A percentile compares a stretch with the other conserved stretches of the same genome.
phyloP scores from a whole-genome alignment of 495 filamentous ascomycete species.

The Parmelia sp. region DNA sequence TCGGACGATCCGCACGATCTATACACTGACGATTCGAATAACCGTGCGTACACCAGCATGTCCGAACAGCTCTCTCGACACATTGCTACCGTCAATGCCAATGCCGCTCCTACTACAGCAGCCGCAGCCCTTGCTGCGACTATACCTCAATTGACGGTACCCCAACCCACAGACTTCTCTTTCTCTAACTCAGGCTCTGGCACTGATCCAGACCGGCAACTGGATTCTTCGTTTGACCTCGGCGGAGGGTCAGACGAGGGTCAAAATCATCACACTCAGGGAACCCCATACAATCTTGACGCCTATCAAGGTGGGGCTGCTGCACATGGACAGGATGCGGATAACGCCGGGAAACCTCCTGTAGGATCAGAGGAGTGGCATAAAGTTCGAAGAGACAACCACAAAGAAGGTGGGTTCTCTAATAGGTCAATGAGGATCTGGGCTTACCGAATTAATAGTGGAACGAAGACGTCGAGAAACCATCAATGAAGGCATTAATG shows the following conservation, averaged over 20 bases:
- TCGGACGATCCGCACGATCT: neutral
- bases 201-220: slow-evolving; percentile 34
- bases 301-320: slow-evolving; percentile 34
- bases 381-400: slow-evolving; percentile 93
- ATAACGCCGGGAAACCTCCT: slow-evolving; percentile 59
- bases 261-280: slow-evolving; percentile 31
- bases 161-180: slow-evolving; percentile 62
- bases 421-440: slow-evolving; percentile 1
- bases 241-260: slow-evolving; percentile 28
- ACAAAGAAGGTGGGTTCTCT: slow-evolving; percentile 81
- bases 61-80: slow-evolving; percentile 23
- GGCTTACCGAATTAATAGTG: slow-evolving; percentile 46
- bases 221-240: slow-evolving; percentile 37
- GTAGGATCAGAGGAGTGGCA: slow-evolving; percentile 98
- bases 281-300: slow-evolving; percentile 29
- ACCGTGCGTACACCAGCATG: slow-evolving; percentile 17
- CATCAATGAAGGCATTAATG: slow-evolving; percentile 98
- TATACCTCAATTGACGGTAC: slow-evolving; percentile 63
- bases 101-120: slow-evolving; percentile 52
- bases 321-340: slow-evolving; percentile 43
- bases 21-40: slow-evolving; percentile 14
- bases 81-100: slow-evolving; percentile 30
- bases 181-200: slow-evolving; percentile 45
- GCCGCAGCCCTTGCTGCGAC: slow-evolving; percentile 63
- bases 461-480: slow-evolving; percentile 96